Evolutionary conservation across 2,329 filamentous ascomycete genomes (phyloP).

Genomic region (Drechslera avenae): DNA sequence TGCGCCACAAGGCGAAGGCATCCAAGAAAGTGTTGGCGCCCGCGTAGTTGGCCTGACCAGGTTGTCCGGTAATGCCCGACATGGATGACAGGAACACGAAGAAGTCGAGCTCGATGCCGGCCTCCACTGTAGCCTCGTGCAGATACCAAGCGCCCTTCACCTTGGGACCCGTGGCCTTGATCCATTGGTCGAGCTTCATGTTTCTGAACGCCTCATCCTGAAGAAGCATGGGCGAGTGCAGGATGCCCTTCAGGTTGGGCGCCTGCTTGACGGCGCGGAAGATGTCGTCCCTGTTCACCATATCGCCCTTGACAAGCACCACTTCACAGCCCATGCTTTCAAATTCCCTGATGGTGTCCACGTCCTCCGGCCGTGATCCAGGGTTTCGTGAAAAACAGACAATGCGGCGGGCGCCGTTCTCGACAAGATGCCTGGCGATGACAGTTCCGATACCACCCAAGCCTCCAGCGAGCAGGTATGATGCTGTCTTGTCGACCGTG

Average conservation of each 20-base stretch:
- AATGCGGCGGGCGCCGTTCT: slow-evolving; percentile 23
- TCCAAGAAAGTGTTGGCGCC: slow-evolving; percentile 51
- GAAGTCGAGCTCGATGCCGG: slow-evolving; percentile 25
- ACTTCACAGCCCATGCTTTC: slow-evolving; percentile 16
- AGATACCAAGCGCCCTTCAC: slow-evolving; percentile 33
- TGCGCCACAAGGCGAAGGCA: slow-evolving; percentile 25
- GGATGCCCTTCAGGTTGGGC: neutral
- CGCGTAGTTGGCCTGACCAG: slow-evolving; percentile 54
- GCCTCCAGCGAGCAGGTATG: slow-evolving; percentile 33
- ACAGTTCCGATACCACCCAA: slow-evolving; percentile 28
- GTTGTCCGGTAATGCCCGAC: slow-evolving; percentile 27
- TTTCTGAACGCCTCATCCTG: slow-evolving; percentile 5
- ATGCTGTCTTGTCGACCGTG: neutral
- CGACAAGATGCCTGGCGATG: slow-evolving; percentile 23
- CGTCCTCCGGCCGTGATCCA: slow-evolving; percentile 1
- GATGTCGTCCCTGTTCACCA: slow-evolving; percentile 4
- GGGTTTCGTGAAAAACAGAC: slow-evolving; percentile 23
- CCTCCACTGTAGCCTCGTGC: slow-evolving; percentile 16
- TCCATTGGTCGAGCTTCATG: slow-evolving; percentile 22
- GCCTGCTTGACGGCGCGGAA: slow-evolving; percentile 1
- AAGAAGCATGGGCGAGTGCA: neutral
- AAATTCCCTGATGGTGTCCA: slow-evolving; percentile 12
- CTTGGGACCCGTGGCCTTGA: slow-evolving; percentile 17
- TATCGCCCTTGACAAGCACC: neutral
- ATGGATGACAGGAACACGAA: slow-evolving; percentile 38